Percentiles rank a stretch among this genome's conserved stretches.
Evolutionary conservation across 2,329 filamentous ascomycete genomes (phyloP).

Genomic region (Grosmannia huntii): DNA sequence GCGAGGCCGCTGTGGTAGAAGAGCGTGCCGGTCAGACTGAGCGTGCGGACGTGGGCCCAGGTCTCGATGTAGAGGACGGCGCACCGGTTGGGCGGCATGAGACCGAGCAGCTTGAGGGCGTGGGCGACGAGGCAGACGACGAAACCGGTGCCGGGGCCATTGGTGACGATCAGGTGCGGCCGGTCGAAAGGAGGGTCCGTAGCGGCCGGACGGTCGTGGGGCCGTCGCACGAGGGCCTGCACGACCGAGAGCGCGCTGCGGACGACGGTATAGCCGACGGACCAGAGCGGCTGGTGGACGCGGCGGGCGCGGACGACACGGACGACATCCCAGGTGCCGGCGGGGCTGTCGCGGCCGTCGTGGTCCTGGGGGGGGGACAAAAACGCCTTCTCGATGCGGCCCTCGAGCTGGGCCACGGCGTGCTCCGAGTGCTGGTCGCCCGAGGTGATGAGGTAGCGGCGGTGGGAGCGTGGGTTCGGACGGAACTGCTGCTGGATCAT

Average conservation of each 20-base stretch:
- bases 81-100: slow-evolving; percentile 42
- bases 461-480: slow-evolving; percentile 40
- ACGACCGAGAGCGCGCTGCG: slow-evolving; percentile 36
- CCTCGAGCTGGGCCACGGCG: slow-evolving; percentile 53
- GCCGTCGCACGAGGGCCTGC: slow-evolving; percentile 19
- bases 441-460: slow-evolving; percentile 70
- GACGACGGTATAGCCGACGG: slow-evolving; percentile 57
- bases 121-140: slow-evolving; percentile 48
- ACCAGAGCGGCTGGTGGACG: slow-evolving; percentile 70
- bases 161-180: slow-evolving; percentile 70
- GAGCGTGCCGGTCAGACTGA: slow-evolving; percentile 77
- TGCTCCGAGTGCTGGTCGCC: slow-evolving; percentile 62
- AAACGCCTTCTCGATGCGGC: slow-evolving; percentile 22
- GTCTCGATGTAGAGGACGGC: slow-evolving; percentile 80
- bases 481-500: slow-evolving; percentile 55
- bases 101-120: slow-evolving; percentile 30
- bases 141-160: slow-evolving; percentile 80
- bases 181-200: slow-evolving; percentile 23
- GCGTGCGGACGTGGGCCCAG: slow-evolving; percentile 69
- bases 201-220: slow-evolving; percentile 9
- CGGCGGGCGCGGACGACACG: slow-evolving; percentile 62
- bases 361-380: slow-evolving; percentile 16
- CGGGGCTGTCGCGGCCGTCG: slow-evolving; percentile 8
- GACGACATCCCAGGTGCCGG: slow-evolving; percentile 48
- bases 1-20: slow-evolving; percentile 51